Evolutionary conservation across 179 eudicot genomes (phyloP), one percentile per base, ranked within the genome.

Genomic region (Dionaea muscipula): DNA sequence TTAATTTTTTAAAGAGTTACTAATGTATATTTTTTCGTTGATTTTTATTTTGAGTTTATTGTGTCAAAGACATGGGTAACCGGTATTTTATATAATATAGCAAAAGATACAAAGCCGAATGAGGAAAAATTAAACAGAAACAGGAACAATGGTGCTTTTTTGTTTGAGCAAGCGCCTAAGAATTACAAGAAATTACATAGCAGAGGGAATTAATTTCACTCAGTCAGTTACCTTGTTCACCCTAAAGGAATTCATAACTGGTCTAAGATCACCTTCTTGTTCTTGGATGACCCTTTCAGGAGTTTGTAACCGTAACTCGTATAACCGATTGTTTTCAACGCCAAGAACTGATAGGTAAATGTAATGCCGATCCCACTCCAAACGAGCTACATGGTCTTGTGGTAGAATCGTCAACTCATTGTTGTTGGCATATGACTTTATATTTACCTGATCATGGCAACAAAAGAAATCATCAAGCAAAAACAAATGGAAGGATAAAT

Each of bases 351-450:
- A 77, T 51, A 87, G 81, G 59, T 91, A 91, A 24, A 87, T 80
- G 59, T 91, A 91, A 24, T 86, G 80, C 55, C 91, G 56, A 50
- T 91, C 82, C 96, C 98, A 91, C 67, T 91, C 98, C 68, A 73
- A 39, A 21, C 94, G 76, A 8, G 64, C 88, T 40, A 87, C 81
- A 58, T 95, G 77, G 23, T 91, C 86, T 53, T 84, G 57, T 25
- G 98, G 98, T 94, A 82, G 84, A 6, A 90, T 94, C 18, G 94
- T 95, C 73, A 90, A 60, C 73, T 90, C 95, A 53, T 90, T 90
- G 81, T 80, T 91, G 84, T 70, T 91, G 37, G 98, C 98, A 37
- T 71, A 91, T 14, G 98, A 91, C 78, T 87, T 84, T 53, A 91
- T 84, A 61, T 82, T 87, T 17, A 74, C 95, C 98, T 84, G 65